A percentile compares a stretch with the other conserved stretches of the same genome.
phyloP scores from a whole-genome alignment of 495 filamentous ascomycete genomes.

The Podospora didyma region DNA sequence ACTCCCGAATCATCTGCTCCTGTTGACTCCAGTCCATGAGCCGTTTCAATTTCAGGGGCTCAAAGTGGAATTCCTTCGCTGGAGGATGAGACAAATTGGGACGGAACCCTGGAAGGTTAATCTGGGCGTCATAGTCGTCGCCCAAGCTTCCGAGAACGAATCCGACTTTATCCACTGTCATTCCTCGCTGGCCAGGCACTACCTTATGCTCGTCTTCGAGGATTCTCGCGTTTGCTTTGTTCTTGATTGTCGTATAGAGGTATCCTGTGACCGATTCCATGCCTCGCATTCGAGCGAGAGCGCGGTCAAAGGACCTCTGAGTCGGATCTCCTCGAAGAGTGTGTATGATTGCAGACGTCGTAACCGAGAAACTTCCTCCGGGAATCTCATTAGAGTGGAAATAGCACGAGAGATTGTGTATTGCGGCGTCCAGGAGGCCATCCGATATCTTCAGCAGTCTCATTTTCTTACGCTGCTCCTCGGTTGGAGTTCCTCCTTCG shows the following conservation, averaged over 20 bases:
- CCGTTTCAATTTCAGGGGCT: not conserved
- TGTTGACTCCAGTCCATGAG: slow-evolving; percentile 7
- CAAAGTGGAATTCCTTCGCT: slow-evolving; percentile 5
- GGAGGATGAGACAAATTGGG: slow-evolving; percentile 5
- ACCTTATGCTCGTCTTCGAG: not conserved
- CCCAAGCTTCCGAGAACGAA: slow-evolving; percentile 9
- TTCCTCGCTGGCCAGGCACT: not conserved
- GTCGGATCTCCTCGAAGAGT: slow-evolving; percentile 7
- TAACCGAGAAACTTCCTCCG: not conserved
- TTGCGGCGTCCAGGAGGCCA: slow-evolving; percentile 8
- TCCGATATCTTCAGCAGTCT: slow-evolving; percentile 6
- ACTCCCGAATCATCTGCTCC: slow-evolving; percentile 4
- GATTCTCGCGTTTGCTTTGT: slow-evolving; percentile 6
- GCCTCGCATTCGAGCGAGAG: slow-evolving; percentile 10
- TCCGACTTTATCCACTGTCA: slow-evolving; percentile 6
- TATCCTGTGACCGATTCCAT: slow-evolving; percentile 4
- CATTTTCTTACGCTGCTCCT: not conserved
- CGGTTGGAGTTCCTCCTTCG: not conserved
- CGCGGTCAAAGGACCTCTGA: slow-evolving; percentile 11
- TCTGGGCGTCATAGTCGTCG: slow-evolving; percentile 14
- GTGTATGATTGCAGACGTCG: slow-evolving; percentile 8
- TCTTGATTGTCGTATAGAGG: slow-evolving; percentile 8
- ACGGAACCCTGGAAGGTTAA: slow-evolving; percentile 11
- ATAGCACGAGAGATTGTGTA: slow-evolving; percentile 4
- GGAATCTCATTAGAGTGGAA: not conserved